These are phyloP conservation scores for Ampelomyces quisqualis DNA, from an alignment of 2,329 filamentous ascomycete species.

Conservation along the genomic window DNA sequence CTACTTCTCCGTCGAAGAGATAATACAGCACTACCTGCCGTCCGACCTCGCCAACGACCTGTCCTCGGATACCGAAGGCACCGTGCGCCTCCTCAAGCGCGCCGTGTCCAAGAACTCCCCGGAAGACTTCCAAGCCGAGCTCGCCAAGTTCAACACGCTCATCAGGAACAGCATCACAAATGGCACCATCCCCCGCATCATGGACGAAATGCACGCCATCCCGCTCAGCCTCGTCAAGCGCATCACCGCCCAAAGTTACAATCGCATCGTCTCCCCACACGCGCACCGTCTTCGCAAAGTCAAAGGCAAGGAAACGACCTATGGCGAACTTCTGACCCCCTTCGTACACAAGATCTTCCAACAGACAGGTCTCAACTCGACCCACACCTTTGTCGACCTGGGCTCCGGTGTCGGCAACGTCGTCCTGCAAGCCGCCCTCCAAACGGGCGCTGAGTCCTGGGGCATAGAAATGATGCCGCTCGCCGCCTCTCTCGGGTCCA, in stretches of 20 bases:
- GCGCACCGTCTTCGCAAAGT: slow-evolving; percentile 83
- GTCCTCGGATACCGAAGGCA: slow-evolving; percentile 69
- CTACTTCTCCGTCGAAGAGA: slow-evolving; percentile 64
- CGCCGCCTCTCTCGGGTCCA: slow-evolving; percentile 76
- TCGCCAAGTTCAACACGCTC: slow-evolving; percentile 75
- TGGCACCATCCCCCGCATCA: slow-evolving; percentile 70
- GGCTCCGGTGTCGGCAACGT: slow-evolving; percentile 97
- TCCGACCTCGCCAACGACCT: slow-evolving; percentile 67
- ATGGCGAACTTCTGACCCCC: slow-evolving; percentile 84
- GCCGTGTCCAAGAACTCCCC: slow-evolving; percentile 68
- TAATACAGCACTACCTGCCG: slow-evolving; percentile 72
- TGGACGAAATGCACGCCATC: slow-evolving; percentile 68
- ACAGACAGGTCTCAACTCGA: slow-evolving; percentile 73
- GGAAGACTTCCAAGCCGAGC: slow-evolving; percentile 68
- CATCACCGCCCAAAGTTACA: slow-evolving; percentile 84
- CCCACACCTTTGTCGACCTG: slow-evolving; percentile 88
- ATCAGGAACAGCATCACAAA: slow-evolving; percentile 66
- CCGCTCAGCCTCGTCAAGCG: slow-evolving; percentile 68
- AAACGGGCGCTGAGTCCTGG: slow-evolving; percentile 92
- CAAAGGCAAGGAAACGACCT: slow-evolving; percentile 88
- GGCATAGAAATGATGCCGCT: slow-evolving; percentile 96
- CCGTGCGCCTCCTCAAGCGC: slow-evolving; percentile 74
- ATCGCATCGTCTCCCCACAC: slow-evolving; percentile 85
- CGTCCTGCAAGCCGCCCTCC: slow-evolving; percentile 86
- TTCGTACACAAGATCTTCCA: slow-evolving; percentile 83